These are phyloP conservation scores for Coprinopsis cinerea DNA, from an alignment of 768 basidiomycete genomes.

Conservation along the genomic window DNA sequence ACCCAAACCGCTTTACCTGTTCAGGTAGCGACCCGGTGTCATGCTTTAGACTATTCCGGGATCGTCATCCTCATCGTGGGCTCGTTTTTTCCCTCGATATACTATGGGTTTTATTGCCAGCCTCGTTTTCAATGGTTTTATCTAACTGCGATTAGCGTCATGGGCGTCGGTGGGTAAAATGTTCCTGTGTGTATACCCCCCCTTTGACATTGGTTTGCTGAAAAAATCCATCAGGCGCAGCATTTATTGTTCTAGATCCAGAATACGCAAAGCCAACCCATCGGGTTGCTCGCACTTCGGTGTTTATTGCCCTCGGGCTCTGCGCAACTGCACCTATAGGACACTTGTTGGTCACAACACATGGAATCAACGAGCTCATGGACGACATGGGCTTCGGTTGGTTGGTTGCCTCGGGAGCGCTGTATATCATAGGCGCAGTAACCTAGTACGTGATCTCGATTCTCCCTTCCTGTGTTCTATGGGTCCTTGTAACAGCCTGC, in stretches of 20 bases:
- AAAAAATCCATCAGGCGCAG: constrained; percentile 53
- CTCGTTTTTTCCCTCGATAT: constrained; percentile 71
- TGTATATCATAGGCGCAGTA: constrained; percentile 77
- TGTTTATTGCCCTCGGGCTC: constrained; percentile 77
- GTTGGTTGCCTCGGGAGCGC: constrained; percentile 59
- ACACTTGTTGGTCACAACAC: constrained; percentile 50
- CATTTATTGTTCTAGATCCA: constrained; percentile 74
- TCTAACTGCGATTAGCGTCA: constrained; percentile 41
- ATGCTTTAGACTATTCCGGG: constrained; percentile 72
- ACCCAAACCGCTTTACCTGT: background rate
- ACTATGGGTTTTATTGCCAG: constrained; percentile 75
- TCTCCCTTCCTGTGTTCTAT: constrained; percentile 19
- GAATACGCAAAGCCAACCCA: constrained; percentile 72
- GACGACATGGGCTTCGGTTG: constrained; percentile 66
- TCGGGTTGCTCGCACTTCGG: constrained; percentile 66
- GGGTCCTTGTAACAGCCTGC: background rate
- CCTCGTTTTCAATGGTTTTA: constrained; percentile 49
- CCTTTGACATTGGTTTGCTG: constrained; percentile 11
- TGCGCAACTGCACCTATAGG: constrained; percentile 62
- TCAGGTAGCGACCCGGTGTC: constrained; percentile 55
- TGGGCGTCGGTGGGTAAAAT: constrained; percentile 50
- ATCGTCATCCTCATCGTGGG: constrained; percentile 77
- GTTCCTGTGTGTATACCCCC: constrained; percentile 19
- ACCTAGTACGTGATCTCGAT: constrained; percentile 58
- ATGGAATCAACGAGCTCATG: constrained; percentile 51